Evolutionary conservation across 805 yeast genomes (phyloP).

Genomic region (Zygoascus bituminiphila): DNA sequence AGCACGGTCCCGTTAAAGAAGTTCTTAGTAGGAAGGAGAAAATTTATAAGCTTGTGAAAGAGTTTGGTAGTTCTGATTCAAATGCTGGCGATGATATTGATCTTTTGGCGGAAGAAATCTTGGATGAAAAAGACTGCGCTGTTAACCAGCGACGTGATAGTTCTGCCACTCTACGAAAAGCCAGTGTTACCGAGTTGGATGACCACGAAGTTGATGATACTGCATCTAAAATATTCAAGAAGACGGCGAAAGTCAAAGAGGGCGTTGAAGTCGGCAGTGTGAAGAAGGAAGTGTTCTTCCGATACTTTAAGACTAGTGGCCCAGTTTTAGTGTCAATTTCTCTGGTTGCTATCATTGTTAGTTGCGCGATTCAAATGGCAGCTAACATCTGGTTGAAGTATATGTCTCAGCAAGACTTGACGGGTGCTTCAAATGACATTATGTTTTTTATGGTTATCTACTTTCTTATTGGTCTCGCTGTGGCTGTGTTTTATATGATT

Average conservation of each 20-base stretch:
- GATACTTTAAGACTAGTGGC: conserved; percentile 76
- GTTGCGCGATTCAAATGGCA: conserved; percentile 44
- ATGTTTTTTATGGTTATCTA: conserved; percentile 57
- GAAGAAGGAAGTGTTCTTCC: conserved; percentile 64
- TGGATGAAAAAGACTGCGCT: not conserved
- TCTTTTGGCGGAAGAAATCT: not conserved
- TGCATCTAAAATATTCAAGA: conserved; percentile 1
- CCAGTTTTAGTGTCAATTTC: conserved; percentile 18
- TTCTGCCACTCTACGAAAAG: conserved; percentile 8
- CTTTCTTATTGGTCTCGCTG: conserved; percentile 30
- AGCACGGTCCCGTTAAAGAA: conserved; percentile 54
- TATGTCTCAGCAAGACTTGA: conserved; percentile 75
- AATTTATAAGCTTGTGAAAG: conserved; percentile 15
- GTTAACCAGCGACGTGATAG: not conserved
- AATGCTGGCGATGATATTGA: conserved; percentile 2
- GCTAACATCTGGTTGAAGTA: conserved; percentile 79
- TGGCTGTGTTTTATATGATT: conserved; percentile 45
- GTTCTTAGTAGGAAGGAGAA: conserved; percentile 26
- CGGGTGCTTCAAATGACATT: conserved; percentile 58
- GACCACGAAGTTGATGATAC: conserved; percentile 4
- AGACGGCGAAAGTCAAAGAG: conserved; percentile 32
- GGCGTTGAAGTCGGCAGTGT: conserved; percentile 78
- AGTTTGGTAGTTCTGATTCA: conserved; percentile 13
- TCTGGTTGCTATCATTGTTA: conserved; percentile 39
- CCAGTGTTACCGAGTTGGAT: conserved; percentile 14